These are phyloP conservation scores for Collybia nuda DNA, from an alignment of 768 basidiomycete genomes.

Conservation along the genomic window DNA sequence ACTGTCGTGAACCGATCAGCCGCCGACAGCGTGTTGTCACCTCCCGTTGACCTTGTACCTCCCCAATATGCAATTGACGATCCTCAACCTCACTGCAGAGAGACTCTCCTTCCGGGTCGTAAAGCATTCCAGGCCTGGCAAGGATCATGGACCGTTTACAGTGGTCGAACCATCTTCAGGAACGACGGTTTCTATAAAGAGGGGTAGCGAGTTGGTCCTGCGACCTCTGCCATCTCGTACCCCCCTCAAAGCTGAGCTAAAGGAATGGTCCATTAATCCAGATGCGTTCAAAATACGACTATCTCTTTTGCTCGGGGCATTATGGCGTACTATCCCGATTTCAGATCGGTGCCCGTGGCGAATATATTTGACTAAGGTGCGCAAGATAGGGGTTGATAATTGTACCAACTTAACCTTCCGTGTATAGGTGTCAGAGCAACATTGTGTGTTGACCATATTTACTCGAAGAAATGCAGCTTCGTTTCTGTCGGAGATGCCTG, in stretches of 20 bases:
- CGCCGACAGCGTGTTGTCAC: too few relatives aligned
- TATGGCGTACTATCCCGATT: slow-evolving; percentile 46
- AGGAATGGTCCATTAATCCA: slow-evolving; percentile 24
- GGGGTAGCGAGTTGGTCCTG: slow-evolving; percentile 1
- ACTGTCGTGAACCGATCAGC: too few relatives aligned
- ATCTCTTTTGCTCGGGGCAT: slow-evolving; percentile 29
- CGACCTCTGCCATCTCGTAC: not conserved
- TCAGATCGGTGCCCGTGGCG: slow-evolving; percentile 54
- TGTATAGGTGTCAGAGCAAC: slow-evolving; percentile 43
- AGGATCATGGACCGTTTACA: not conserved
- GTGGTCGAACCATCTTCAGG: not conserved
- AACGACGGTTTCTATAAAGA: not conserved
- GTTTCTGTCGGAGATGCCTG: slow-evolving; percentile 62
- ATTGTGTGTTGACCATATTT: slow-evolving; percentile 53
- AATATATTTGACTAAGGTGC: slow-evolving; percentile 54
- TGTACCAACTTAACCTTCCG: not conserved
- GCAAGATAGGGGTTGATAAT: slow-evolving; percentile 14
- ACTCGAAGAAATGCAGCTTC: slow-evolving; percentile 57
- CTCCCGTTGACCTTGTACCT: too few relatives aligned
- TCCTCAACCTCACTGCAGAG: slow-evolving; percentile 6
- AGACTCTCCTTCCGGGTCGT: not conserved
- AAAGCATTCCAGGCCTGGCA: not conserved
- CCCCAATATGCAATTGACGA: slow-evolving; percentile 2
- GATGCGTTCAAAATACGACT: slow-evolving; percentile 24
- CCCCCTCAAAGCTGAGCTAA: not conserved